Evolutionary conservation across 2,329 filamentous ascomycete species (phyloP), one percentile per base, ranked within the genome.

Genomic region (Zalaria sp.): DNA sequence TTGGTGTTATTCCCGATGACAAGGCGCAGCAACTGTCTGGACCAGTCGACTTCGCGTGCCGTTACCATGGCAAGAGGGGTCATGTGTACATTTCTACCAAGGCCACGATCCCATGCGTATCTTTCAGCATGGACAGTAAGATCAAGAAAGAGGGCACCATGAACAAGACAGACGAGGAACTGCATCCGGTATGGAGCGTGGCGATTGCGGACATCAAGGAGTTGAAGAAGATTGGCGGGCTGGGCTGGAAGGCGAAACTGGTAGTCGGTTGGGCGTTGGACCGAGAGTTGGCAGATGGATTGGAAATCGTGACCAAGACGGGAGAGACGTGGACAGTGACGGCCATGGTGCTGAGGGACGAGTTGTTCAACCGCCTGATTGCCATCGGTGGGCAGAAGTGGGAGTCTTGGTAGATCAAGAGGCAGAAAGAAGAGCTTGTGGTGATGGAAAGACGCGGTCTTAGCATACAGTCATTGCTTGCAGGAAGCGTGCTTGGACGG

Each of bases 171-270:
- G 71, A 78, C 25, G 66, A 72, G 44, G 67, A 73, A 34, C 50
- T 71, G 25, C 63, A 72, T 43, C 77, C 82, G 0, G 59, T 74
- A 0, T 93, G 83, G 74, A 79, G 72, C 4, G 67, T 91, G 0
- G 70, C 82, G 0, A 71, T 91, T 3, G 69, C 69, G 0, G 81
- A 89, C 10, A 80, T 93, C 37, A 64, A 58, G 39, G 83, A 88
- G 57, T 55, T 93, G 41, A 81, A 78, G 57, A 93, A 93, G 62
- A 66, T 88, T 2, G 84, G 85, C 4, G 85, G 85, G 0, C 67
- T 88, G 31, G 83, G 84, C 0, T 93, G 84, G 84, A 93, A 91
- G 62, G 77, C 78, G 1, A 89, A 86, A 64, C 63, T 91, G 39
- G 71, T 91, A 2, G 81, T 91, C 1, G 83, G 84, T 0, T 86